Base-by-base conservation (phyloP, 2,329 filamentous ascomycete species). In the Colletotrichum sp. region DNA sequence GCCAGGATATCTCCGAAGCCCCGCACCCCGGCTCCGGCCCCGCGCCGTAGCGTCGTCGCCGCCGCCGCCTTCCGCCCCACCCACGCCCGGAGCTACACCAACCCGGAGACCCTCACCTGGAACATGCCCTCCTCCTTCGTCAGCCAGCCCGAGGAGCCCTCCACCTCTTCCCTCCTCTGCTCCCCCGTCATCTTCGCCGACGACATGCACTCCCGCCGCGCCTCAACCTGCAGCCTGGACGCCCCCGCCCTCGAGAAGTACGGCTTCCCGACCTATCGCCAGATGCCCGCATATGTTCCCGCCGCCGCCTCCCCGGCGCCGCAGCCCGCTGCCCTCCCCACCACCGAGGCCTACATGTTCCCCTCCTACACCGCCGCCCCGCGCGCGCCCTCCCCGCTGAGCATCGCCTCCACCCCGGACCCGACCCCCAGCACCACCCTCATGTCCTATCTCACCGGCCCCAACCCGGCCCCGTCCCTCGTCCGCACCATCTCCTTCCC, bases 191-290 rank as follows among this genome's bases (percentile, higher is more conserved):
- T 86, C 77, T 91, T 90, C 58, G 89, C 83, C 63, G 86, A 89
- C 67, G 87, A 85, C 81, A 87, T 79, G 86, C 81, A 83, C 71
- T 80, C 82, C 18, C 88, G 94, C 78, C 92, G 93, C 61, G 89
- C 90, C 12, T 95, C 94, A 24, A 91, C 90, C 60, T 92, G 92
- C 80, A 92, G 91, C 80, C 88, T 96, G 61, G 94, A 96, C 79
- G 91, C 91, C 78, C 87, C 88, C 75, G 88, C 91, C 43, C 86
- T 95, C 72, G 92, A 90, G 80, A 93, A 92, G 79, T 96, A 93
- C 85, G 94, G 93, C 76, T 98, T 95, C 86, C 94, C 95, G n/a
- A 94, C 94, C 63, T 98, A 97, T 85, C 93, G 94, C 74, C 93
- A 94, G 80, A 89, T 95, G 83, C 93, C 94, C 58, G 84, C 89